Conservation (phyloP, 257 asterid species). For the Salvia rosmarinus region DNA sequence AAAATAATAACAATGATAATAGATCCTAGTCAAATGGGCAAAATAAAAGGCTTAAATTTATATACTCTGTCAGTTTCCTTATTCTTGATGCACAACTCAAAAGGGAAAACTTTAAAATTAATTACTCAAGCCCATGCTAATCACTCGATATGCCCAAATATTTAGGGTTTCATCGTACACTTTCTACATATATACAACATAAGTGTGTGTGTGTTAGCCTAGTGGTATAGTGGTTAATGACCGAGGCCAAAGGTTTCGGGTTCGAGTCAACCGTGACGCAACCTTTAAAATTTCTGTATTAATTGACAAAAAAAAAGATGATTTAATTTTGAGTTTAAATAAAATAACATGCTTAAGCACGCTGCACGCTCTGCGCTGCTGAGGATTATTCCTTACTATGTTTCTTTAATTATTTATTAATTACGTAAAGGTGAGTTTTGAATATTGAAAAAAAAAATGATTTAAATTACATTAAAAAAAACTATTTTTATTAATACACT, state of each 20-base stretch:
- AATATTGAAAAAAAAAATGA: background rate
- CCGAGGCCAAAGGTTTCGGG: too few species aligned
- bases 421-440: constrained; percentile 17
- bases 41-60: too few species aligned
- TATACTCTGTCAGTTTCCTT: background rate
- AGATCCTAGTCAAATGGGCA: too few species aligned
- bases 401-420: constrained; percentile 25
- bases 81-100: background rate
- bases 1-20: too few species aligned
- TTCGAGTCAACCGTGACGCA: too few species aligned
- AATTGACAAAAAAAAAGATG: constrained; percentile 1
- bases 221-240: too few species aligned
- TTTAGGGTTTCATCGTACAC: constrained; percentile 19
- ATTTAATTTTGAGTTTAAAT: constrained; percentile 7
- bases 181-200: background rate
- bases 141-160: constrained; percentile 14
- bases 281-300: too few species aligned
- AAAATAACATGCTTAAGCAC: constrained; percentile 35
- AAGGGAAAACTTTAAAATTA: constrained; percentile 2
- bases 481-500: background rate
- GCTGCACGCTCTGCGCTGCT: constrained; percentile 38
- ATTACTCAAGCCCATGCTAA: constrained; percentile 28
- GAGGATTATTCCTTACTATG: constrained; percentile 17
- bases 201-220: too few species aligned
- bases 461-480: background rate